phyloP scores from a whole-genome alignment of 2,329 filamentous ascomycete species.

The Uncinocarpus reesii region DNA sequence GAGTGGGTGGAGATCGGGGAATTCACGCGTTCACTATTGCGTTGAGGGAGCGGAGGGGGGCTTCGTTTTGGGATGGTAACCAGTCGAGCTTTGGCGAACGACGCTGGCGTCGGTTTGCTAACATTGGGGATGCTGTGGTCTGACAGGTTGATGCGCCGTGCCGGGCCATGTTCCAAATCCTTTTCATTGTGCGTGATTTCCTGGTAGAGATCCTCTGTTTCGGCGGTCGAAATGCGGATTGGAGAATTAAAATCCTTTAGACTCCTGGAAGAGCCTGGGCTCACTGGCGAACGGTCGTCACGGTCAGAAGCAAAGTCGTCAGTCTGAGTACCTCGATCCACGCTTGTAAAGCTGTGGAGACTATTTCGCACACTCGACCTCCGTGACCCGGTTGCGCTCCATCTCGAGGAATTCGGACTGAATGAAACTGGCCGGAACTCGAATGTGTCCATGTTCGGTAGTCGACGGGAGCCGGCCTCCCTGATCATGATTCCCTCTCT shows the following conservation, averaged over 20 bases:
- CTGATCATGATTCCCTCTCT: slow-evolving; percentile 80
- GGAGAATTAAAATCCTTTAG: background rate
- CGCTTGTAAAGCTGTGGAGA: slow-evolving; percentile 51
- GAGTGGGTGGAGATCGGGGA: slow-evolving; percentile 1
- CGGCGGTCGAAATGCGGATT: background rate
- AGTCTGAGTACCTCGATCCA: slow-evolving; percentile 59
- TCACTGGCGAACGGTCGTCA: slow-evolving; percentile 9
- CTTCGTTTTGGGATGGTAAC: slow-evolving; percentile 75
- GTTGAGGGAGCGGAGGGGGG: slow-evolving; percentile 59
- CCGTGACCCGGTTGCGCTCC: slow-evolving; percentile 57
- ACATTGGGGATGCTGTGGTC: slow-evolving; percentile 43
- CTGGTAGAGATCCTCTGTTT: background rate
- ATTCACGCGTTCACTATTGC: slow-evolving; percentile 49
- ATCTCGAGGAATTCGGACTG: slow-evolving; percentile 55
- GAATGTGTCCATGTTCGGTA: slow-evolving; percentile 69
- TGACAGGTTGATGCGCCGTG: slow-evolving; percentile 15
- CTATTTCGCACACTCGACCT: slow-evolving; percentile 58
- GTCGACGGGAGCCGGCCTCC: slow-evolving; percentile 68
- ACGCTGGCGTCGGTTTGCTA: slow-evolving; percentile 54
- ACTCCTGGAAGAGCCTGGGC: slow-evolving; percentile 12
- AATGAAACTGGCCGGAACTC: slow-evolving; percentile 67
- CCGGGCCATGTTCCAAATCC: background rate
- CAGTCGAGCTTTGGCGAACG: slow-evolving; percentile 65
- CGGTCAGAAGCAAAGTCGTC: slow-evolving; percentile 38
- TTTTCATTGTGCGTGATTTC: background rate